A percentile compares a stretch with the other conserved stretches of the same genome.
Conservation (phyloP, 1,284 basidiomycete species). For the Rhodotorula sp. region DNA sequence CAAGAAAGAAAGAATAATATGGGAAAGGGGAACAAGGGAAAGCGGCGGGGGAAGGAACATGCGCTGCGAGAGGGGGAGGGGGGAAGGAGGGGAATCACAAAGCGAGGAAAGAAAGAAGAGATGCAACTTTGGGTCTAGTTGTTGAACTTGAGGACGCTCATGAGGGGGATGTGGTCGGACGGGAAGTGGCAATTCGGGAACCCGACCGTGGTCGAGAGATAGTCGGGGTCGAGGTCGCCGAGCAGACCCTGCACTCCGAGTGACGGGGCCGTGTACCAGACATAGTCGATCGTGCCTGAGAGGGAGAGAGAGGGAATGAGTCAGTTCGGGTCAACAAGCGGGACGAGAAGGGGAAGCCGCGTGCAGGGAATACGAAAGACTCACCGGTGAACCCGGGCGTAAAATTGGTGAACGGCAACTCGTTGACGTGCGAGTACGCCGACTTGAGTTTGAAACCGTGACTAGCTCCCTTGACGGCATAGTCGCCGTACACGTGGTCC, state of each 20-base stretch:
- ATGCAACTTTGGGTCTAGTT: neutral
- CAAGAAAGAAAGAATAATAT: neutral
- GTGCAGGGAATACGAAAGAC: neutral
- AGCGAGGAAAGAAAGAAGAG: no score
- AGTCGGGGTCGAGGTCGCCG: conserved; percentile 80
- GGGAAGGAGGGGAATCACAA: neutral
- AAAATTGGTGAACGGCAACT: conserved; percentile 79
- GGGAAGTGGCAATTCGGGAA: conserved; percentile 49
- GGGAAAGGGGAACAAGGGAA: neutral
- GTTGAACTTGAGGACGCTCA: conserved; percentile 52
- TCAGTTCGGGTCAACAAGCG: neutral
- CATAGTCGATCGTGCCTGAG: conserved; percentile 73
- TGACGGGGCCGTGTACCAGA: conserved; percentile 83
- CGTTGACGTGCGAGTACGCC: conserved; percentile 64
- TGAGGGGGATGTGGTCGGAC: conserved; percentile 52
- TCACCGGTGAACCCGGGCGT: conserved; percentile 58
- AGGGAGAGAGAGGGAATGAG: no score
- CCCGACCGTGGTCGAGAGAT: conserved; percentile 87
- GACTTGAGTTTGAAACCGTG: conserved; percentile 80
- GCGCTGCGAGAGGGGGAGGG: neutral
- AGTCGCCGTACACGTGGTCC: conserved; percentile 84
- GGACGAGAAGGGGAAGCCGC: neutral
- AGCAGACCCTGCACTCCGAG: conserved; percentile 81
- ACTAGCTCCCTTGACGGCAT: conserved; percentile 82
- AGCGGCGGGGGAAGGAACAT: neutral